Conservation (phyloP, 495 filamentous ascomycete genomes). For the Cercophora sp. region DNA sequence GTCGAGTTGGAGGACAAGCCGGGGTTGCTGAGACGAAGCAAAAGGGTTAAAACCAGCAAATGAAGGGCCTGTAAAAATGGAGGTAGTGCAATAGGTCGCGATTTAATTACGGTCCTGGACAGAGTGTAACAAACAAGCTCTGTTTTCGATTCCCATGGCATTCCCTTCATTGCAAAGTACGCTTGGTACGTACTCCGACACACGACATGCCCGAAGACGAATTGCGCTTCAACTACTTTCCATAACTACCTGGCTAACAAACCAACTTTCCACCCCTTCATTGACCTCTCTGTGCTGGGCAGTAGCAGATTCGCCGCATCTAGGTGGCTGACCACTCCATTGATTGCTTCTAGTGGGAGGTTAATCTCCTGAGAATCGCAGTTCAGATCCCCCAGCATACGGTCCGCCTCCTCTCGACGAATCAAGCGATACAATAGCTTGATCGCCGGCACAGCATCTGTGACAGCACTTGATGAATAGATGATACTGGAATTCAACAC, state of each 20-base stretch:
- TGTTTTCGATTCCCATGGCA: too few relatives aligned
- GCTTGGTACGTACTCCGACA: too few relatives aligned
- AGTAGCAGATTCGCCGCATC: slow-evolving; percentile 49
- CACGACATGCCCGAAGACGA: too few relatives aligned
- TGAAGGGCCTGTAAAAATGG: too few relatives aligned
- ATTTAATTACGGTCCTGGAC: too few relatives aligned
- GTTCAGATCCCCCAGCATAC: slow-evolving; percentile 49
- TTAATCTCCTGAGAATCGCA: slow-evolving; percentile 63
- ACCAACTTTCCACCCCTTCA: slow-evolving; percentile 65
- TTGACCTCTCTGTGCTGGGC: slow-evolving; percentile 51
- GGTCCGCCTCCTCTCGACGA: slow-evolving; percentile 43
- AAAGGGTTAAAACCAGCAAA: slow-evolving; percentile 14
- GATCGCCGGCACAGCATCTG: slow-evolving; percentile 45
- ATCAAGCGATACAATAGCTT: slow-evolving; percentile 61
- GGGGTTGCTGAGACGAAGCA: slow-evolving; percentile 20
- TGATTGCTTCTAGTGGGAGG: slow-evolving; percentile 49
- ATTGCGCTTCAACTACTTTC: too few relatives aligned
- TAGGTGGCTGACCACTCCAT: slow-evolving; percentile 41
- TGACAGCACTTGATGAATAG: slow-evolving; percentile 47
- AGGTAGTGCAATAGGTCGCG: too few relatives aligned
- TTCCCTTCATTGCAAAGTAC: too few relatives aligned
- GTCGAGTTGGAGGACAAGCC: too few relatives aligned
- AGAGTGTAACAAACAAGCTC: too few relatives aligned
- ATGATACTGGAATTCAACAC: slow-evolving; percentile 65
- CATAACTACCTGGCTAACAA: slow-evolving; percentile 51